These are phyloP conservation scores for Aspergillus uvarum DNA, from an alignment of 2,329 filamentous ascomycete genomes.

Conservation along the genomic window DNA sequence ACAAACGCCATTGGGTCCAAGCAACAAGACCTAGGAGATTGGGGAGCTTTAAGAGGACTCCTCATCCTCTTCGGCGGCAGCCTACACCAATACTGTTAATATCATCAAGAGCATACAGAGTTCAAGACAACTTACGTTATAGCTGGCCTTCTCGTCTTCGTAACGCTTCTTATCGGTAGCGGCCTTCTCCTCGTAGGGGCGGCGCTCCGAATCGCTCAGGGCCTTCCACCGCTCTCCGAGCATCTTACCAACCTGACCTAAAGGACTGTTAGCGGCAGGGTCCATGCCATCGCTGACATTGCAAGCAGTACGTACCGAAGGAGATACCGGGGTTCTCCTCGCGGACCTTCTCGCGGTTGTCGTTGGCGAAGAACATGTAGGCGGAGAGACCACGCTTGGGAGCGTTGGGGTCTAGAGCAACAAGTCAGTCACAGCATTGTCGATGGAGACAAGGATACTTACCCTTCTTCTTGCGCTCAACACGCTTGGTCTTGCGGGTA, in stretches of 20 bases:
- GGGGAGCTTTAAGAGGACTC: conserved; percentile 37
- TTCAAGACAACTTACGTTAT: conserved; percentile 65
- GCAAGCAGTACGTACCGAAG: conserved; percentile 65
- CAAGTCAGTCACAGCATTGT: conserved; percentile 15
- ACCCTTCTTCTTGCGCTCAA: conserved; percentile 73
- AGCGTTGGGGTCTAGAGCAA: conserved; percentile 79
- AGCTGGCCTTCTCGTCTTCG: conserved; percentile 94
- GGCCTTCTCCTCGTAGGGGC: conserved; percentile 95
- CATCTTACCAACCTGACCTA: conserved; percentile 94
- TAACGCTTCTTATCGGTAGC: conserved; percentile 98
- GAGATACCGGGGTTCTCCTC: conserved; percentile 97
- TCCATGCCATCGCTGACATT: not conserved
- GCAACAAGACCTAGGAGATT: conserved; percentile 22
- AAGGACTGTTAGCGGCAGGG: conserved; percentile 19
- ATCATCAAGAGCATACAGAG: not conserved
- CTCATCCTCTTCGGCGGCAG: conserved; percentile 60
- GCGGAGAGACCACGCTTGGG: conserved; percentile 99
- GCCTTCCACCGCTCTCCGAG: conserved; percentile 99
- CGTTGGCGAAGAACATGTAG: conserved; percentile 99
- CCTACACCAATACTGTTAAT: conserved; percentile 39
- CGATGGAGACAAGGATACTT: conserved; percentile 26
- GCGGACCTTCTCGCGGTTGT: conserved; percentile 96
- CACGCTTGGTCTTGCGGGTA: conserved; percentile 61
- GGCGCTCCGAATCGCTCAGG: conserved; percentile 85
- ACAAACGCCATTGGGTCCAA: conserved; percentile 37